These are phyloP conservation scores for Aspergillus incahuasiensis DNA, from an alignment of 495 filamentous ascomycete species.

Conservation along the genomic window DNA sequence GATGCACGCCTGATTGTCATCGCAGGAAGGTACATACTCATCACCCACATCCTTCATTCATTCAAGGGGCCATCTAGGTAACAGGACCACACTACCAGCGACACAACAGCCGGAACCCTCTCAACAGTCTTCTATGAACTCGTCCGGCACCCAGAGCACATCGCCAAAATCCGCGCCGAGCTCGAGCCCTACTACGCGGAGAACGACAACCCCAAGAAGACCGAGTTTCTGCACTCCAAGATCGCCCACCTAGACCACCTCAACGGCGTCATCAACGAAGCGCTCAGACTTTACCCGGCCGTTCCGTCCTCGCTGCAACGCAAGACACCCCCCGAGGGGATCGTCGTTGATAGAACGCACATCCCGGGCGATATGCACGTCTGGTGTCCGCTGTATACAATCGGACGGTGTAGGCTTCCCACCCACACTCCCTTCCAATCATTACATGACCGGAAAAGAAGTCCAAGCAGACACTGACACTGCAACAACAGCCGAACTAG, in stretches of 20 bases:
- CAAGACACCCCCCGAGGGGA: slow-evolving; percentile 41
- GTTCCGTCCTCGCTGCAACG: slow-evolving; percentile 28
- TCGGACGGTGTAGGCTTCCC: slow-evolving; percentile 28
- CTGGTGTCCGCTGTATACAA: slow-evolving; percentile 26
- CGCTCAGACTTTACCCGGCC: slow-evolving; percentile 30
- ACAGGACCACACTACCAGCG: too few species aligned
- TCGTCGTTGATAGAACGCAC: slow-evolving; percentile 38
- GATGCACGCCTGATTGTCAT: slow-evolving; percentile 27
- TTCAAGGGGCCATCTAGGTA: too few species aligned
- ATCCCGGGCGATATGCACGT: slow-evolving; percentile 42
- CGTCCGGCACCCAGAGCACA: slow-evolving; percentile 33
- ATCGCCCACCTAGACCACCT: slow-evolving; percentile 32
- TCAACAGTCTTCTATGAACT: slow-evolving; percentile 45
- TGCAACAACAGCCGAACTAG: slow-evolving; percentile 26
- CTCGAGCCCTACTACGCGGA: slow-evolving; percentile 9
- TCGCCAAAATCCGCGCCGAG: slow-evolving; percentile 25
- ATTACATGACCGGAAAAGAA: too few species aligned
- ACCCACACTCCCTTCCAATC: background rate
- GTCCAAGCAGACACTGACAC: too few species aligned
- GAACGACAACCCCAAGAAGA: background rate
- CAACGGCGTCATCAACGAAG: slow-evolving; percentile 41
- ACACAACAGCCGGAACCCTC: slow-evolving; percentile 53
- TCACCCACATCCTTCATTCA: too few species aligned
- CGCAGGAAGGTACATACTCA: slow-evolving; percentile 29
- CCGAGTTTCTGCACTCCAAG: slow-evolving; percentile 18